phyloP scores from a whole-genome alignment of 2,329 filamentous ascomycete species.

The Fusarium veterinarium region DNA sequence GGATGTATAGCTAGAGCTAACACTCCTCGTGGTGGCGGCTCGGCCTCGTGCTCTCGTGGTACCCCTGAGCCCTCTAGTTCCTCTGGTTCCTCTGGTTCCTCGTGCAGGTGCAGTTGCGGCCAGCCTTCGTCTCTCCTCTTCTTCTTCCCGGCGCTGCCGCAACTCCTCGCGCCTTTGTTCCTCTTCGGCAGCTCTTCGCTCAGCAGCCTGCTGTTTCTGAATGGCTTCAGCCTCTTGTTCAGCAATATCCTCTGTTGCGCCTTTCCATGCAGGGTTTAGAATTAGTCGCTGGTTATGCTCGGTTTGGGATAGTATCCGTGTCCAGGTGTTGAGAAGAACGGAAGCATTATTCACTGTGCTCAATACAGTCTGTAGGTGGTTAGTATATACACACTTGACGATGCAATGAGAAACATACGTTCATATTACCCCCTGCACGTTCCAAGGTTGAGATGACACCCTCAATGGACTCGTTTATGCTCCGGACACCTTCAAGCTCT shows the following conservation, averaged over 20 bases:
- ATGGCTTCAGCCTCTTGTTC: slow-evolving; percentile 85
- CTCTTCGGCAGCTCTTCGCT: slow-evolving; percentile 81
- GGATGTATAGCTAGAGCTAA: slow-evolving; percentile 45
- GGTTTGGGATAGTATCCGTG: slow-evolving; percentile 93
- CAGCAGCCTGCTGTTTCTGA: slow-evolving; percentile 78
- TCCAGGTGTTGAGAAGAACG: slow-evolving; percentile 93
- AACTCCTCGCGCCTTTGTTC: slow-evolving; percentile 81
- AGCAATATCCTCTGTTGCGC: slow-evolving; percentile 85
- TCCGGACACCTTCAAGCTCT: slow-evolving; percentile 85
- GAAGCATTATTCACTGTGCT: slow-evolving; percentile 89
- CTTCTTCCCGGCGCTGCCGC: slow-evolving; percentile 71
- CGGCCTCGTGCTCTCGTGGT: slow-evolving; percentile 45
- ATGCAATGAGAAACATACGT: slow-evolving; percentile 57
- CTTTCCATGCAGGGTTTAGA: slow-evolving; percentile 89
- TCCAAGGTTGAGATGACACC: slow-evolving; percentile 77
- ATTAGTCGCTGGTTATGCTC: slow-evolving; percentile 97
- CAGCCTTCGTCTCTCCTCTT: slow-evolving; percentile 57
- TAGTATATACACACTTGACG: slow-evolving; percentile 17
- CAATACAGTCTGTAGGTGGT: slow-evolving; percentile 73
- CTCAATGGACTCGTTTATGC: slow-evolving; percentile 90
- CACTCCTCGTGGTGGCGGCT: slow-evolving; percentile 43
- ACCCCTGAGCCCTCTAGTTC: slow-evolving; percentile 51
- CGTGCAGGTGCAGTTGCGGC: slow-evolving; percentile 45
- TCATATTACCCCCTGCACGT: slow-evolving; percentile 81
- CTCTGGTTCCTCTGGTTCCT: slow-evolving; percentile 50